phyloP scores from a whole-genome alignment of 805 yeast genomes.

The Teunomyces funiuensis region DNA sequence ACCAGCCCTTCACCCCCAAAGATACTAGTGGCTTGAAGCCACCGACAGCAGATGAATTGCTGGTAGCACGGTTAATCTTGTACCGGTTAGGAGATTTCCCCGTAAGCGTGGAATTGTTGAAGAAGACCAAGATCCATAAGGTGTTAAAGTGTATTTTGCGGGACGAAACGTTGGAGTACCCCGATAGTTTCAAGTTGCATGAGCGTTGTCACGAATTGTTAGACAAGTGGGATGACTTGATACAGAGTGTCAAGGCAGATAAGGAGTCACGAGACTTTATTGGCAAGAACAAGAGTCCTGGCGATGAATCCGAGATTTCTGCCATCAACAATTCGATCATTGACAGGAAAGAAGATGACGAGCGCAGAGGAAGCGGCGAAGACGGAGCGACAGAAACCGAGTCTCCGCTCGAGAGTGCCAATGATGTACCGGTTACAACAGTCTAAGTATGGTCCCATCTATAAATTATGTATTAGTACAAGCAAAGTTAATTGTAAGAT shows the following conservation, averaged over 20 bases:
- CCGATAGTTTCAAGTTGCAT: slow-evolving; percentile 46
- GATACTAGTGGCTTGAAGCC: slow-evolving; percentile 34
- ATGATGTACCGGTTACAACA: slow-evolving; percentile 12
- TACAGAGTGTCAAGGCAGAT: slow-evolving; percentile 38
- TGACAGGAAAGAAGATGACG: slow-evolving; percentile 10
- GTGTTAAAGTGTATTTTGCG: slow-evolving; percentile 49
- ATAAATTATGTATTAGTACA: slow-evolving; percentile 2
- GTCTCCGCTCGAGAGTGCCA: slow-evolving; percentile 4
- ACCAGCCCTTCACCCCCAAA: slow-evolving; percentile 38
- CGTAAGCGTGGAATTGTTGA: slow-evolving; percentile 39
- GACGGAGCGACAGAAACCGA: not conserved
- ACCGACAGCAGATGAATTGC: slow-evolving; percentile 46
- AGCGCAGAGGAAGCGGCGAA: slow-evolving; percentile 3
- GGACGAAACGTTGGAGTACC: slow-evolving; percentile 38
- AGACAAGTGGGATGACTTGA: slow-evolving; percentile 38
- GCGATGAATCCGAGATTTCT: slow-evolving; percentile 13
- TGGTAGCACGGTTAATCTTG: slow-evolving; percentile 39
- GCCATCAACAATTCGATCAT: slow-evolving; percentile 9
- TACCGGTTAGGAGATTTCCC: slow-evolving; percentile 44
- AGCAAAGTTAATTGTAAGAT: not conserved
- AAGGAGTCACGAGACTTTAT: slow-evolving; percentile 12
- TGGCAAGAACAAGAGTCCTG: slow-evolving; percentile 3
- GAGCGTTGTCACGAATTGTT: slow-evolving; percentile 43
- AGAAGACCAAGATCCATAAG: slow-evolving; percentile 50
- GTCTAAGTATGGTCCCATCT: slow-evolving; percentile 7